These are phyloP conservation scores for Trichoderma sp. DNA, from an alignment of 2,329 filamentous ascomycete species.

Conservation along the genomic window DNA sequence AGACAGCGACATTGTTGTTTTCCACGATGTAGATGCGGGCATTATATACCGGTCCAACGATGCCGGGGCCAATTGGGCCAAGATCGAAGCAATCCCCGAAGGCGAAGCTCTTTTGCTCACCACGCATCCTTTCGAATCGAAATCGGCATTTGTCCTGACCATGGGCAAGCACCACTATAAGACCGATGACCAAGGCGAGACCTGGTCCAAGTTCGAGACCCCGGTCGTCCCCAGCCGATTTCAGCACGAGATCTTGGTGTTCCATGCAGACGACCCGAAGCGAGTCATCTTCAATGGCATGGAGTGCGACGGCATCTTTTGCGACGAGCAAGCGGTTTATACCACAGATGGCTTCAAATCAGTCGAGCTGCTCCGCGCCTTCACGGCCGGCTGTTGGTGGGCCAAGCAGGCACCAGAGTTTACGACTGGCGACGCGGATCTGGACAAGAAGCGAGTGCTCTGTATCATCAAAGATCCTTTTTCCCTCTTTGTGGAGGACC, in stretches of 20 bases:
- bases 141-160: constrained; percentile 80
- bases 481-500: constrained; percentile 70
- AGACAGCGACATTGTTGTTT: constrained; percentile 78
- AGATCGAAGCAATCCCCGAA: constrained; percentile 64
- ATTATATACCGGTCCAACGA: constrained; percentile 77
- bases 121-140: constrained; percentile 76
- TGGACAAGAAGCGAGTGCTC: constrained; percentile 71
- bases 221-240: constrained; percentile 58
- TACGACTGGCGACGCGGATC: constrained; percentile 63
- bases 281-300: constrained; percentile 84
- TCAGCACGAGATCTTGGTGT: constrained; percentile 59
- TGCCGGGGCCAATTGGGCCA: constrained; percentile 76
- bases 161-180: constrained; percentile 72
- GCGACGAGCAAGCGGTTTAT: constrained; percentile 67
- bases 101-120: constrained; percentile 64
- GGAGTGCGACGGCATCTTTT: constrained; percentile 65
- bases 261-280: constrained; percentile 80
- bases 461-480: constrained; percentile 78
- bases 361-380: constrained; percentile 64
- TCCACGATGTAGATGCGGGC: constrained; percentile 65
- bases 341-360: constrained; percentile 83
- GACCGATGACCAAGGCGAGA: constrained; percentile 79
- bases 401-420: constrained; percentile 77
- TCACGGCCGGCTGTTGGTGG: constrained; percentile 81
- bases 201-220: constrained; percentile 75